These are phyloP conservation scores for sunflower (Helianthus annuus) DNA, from an alignment of 129 eudicot genomes.

Conservation along the genomic window DNA sequence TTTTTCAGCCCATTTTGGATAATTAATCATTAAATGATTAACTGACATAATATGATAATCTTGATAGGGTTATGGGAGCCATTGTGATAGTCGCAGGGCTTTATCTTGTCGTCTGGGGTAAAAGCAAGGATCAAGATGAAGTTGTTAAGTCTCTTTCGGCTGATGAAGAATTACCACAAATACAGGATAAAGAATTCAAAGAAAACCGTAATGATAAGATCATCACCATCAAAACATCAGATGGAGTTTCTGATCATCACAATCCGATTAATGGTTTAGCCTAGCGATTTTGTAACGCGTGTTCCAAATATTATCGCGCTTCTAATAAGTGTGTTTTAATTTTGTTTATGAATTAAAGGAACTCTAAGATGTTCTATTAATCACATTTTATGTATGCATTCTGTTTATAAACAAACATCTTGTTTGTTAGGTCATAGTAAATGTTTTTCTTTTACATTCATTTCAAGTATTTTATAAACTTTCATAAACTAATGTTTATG, in stretches of 20 bases:
- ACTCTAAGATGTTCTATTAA: background rate
- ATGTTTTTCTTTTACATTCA: background rate
- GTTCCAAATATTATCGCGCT: background rate
- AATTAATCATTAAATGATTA: no score
- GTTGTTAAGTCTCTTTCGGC: constrained; percentile 21
- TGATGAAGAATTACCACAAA: constrained; percentile 28
- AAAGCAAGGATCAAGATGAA: constrained; percentile 62
- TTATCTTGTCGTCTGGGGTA: constrained; percentile 85
- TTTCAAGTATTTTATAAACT: background rate
- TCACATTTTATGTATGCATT: background rate
- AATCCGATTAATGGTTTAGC: background rate
- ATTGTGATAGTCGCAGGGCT: constrained; percentile 70
- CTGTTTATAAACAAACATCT: background rate
- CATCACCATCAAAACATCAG: constrained; percentile 31
- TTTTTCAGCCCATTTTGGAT: background rate
- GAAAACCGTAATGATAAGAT: constrained; percentile 28
- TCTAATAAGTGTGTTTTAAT: constrained; percentile 11
- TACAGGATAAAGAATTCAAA: constrained; percentile 14
- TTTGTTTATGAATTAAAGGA: constrained; percentile 1
- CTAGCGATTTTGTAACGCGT: background rate
- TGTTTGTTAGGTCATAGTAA: background rate
- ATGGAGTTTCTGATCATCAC: constrained; percentile 23
- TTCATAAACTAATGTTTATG: no score
- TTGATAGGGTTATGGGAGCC: constrained; percentile 76
- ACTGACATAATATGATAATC: background rate